Evolutionary conservation across 2,329 filamentous ascomycete genomes (phyloP).

Genomic region (Xylaria sp.): DNA sequence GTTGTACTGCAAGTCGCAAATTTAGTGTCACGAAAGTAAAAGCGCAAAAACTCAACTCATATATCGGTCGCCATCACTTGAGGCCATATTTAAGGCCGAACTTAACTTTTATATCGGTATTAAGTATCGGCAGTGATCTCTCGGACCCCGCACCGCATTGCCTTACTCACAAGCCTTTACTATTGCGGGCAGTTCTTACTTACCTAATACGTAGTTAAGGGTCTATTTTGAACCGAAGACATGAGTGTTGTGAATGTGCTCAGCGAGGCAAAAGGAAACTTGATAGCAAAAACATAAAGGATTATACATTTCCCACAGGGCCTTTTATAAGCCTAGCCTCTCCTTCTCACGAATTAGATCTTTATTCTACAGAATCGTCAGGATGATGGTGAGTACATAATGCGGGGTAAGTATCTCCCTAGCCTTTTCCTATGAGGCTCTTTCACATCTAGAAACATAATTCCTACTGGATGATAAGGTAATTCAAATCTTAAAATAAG

Average conservation of each 20-base stretch:
- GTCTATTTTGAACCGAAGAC: not conserved
- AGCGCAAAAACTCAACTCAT: not conserved
- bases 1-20: not conserved
- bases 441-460: not conserved
- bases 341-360: not conserved
- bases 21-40: not conserved
- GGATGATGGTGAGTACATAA: not conserved
- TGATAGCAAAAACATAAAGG: not conserved
- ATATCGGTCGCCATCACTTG: not conserved
- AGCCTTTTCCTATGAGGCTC: not conserved
- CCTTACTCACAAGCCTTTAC: not conserved
- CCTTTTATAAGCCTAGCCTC: not conserved
- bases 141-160: constrained; percentile 23
- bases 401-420: not conserved
- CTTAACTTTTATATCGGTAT: constrained; percentile 4
- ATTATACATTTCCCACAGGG: not conserved
- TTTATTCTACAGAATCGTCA: not conserved
- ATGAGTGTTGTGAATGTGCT: not conserved
- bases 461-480: not conserved
- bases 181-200: not conserved
- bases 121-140: constrained; percentile 1
- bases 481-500: not conserved
- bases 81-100: not conserved
- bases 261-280: not conserved
- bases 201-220: not conserved